phyloP scores from a whole-genome alignment of 2,329 filamentous ascomycete species.

The Colletotrichum lindemuthianum region DNA sequence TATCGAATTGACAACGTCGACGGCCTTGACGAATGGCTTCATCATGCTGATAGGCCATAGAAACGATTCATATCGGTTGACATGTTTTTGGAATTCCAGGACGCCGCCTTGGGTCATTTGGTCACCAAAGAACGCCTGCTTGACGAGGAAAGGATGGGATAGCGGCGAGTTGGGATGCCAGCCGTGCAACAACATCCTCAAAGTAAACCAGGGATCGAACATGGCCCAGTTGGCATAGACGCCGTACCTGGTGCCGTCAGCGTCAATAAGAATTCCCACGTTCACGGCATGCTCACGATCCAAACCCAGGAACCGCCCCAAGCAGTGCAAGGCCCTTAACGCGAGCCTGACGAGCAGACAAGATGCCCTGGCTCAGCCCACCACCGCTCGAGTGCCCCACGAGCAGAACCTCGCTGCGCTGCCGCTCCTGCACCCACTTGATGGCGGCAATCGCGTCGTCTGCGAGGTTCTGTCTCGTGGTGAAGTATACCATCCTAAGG shows the following conservation, averaged over 20 bases:
- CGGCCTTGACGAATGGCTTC: conserved; percentile 52
- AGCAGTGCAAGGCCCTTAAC: conserved; percentile 58
- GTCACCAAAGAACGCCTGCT: conserved; percentile 61
- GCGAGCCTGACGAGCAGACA: conserved; percentile 51
- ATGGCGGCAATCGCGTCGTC: conserved; percentile 57
- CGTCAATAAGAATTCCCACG: not conserved
- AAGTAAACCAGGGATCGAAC: conserved; percentile 58
- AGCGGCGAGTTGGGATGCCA: conserved; percentile 63
- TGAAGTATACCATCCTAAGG: conserved; percentile 58
- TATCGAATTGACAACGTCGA: conserved; percentile 52
- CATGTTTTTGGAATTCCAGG: conserved; percentile 51
- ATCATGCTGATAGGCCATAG: conserved; percentile 62
- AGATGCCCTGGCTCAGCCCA: conserved; percentile 59
- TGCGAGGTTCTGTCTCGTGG: conserved; percentile 52
- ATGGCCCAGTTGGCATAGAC: conserved; percentile 58
- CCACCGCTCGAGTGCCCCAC: conserved; percentile 64
- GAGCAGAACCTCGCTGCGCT: conserved; percentile 50
- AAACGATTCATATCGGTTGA: conserved; percentile 62
- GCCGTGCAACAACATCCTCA: conserved; percentile 57
- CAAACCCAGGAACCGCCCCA: conserved; percentile 59
- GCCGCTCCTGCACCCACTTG: conserved; percentile 47
- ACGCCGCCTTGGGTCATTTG: conserved; percentile 52
- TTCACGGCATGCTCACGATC: conserved; percentile 50
- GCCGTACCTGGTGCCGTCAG: conserved; percentile 39
- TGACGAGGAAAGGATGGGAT: conserved; percentile 59